These are phyloP conservation scores for Rhizoclosmatium globosum DNA, from an alignment of 192 early-diverging fungal species.

Conservation along the genomic window DNA sequence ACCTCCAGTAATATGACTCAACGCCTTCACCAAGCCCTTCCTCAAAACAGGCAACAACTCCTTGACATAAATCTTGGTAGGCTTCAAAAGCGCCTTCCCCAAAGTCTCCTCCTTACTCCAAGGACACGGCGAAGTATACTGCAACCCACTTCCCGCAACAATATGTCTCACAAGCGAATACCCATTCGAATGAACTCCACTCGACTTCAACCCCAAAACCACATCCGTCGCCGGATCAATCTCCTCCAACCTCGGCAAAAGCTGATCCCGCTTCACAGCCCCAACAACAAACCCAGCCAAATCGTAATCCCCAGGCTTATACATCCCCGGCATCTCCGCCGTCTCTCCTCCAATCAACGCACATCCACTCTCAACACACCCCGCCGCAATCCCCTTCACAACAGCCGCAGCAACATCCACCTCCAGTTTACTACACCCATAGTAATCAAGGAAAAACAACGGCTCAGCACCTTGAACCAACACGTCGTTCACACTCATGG, in stretches of 20 bases:
- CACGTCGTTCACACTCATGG: slow-evolving; percentile 99
- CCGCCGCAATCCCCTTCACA: slow-evolving; percentile 92
- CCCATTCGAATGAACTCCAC: slow-evolving; percentile 98
- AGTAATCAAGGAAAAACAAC: slow-evolving; percentile 99
- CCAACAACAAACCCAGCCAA: slow-evolving; percentile 97
- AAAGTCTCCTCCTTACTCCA: slow-evolving; percentile 69
- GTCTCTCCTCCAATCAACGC: slow-evolving; percentile 99
- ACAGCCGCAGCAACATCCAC: slow-evolving; percentile 91
- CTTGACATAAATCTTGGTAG: slow-evolving; percentile 96
- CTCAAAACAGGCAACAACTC: slow-evolving; percentile 85
- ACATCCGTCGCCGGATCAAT: slow-evolving; percentile 81
- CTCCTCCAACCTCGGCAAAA: slow-evolving; percentile 83
- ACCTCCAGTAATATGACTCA: slow-evolving; percentile 99
- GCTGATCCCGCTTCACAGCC: slow-evolving; percentile 88
- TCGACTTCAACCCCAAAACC: slow-evolving; percentile 91
- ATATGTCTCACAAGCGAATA: slow-evolving; percentile 97
- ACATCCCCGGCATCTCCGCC: slow-evolving; percentile 99
- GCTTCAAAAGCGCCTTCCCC: slow-evolving; percentile 87
- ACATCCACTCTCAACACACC: slow-evolving; percentile 87
- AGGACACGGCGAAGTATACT: slow-evolving; percentile 83
- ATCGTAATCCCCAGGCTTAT: slow-evolving; percentile 81
- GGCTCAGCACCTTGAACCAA: slow-evolving; percentile 99
- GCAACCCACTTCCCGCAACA: slow-evolving; percentile 70
- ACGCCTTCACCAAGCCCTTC: slow-evolving; percentile 84
- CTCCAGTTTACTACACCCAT: slow-evolving; percentile 92